Evolutionary conservation across 2,329 filamentous ascomycete species (phyloP), one percentile per base, ranked within the genome.

Genomic region (Leptosphaerulina australis): DNA sequence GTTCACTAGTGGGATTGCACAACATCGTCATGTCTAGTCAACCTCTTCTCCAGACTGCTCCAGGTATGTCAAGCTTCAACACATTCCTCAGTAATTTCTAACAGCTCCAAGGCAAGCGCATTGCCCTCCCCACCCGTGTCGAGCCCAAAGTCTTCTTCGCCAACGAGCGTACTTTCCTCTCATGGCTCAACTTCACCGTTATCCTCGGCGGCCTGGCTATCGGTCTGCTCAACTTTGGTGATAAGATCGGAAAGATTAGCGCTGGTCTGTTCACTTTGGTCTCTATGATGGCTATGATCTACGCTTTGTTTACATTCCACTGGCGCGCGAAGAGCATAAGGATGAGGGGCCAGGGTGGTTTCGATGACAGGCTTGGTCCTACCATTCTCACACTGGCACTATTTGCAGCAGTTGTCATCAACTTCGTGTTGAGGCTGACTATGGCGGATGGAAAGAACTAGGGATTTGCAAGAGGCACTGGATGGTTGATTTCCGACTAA

Each of bases 71-170:
- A 35, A 24, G 31, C 25, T 11, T 20, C 20, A 43, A 40, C 31
- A 45, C 40, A 28, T 15, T 8, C 24, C 4, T 8, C 38, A 35
- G 28, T 22, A n/a, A 20, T 4, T 20, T 11, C 43, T 45, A 50
- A 47, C n/a, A 14, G 3, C 2, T 10, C 5, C 24, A 66, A 96
- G 93, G 93, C 83, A 99, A 99, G 81, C 91, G 93, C 72, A 97
- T 99, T 73, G 93, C 94, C 68, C 90, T 99, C 59, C 94, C 94
- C 50, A 97, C 93, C 53, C 91, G 94, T 63, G 93, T 99, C 76
- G 94, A 99, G 77, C 94, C 94, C 67, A 99, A 99, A 79, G 94
- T 99, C 81, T 99, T 97, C 85, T 99, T 99, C 82, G 94, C 94
- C 78, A 99, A 99, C 82, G 94, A 99, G 79, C 91, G 94, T 58